Percentiles rank a stretch among this genome's conserved stretches.
These are phyloP conservation scores for Hypoxylon subgilvum DNA, from an alignment of 495 filamentous ascomycete species.

Conservation along the genomic window DNA sequence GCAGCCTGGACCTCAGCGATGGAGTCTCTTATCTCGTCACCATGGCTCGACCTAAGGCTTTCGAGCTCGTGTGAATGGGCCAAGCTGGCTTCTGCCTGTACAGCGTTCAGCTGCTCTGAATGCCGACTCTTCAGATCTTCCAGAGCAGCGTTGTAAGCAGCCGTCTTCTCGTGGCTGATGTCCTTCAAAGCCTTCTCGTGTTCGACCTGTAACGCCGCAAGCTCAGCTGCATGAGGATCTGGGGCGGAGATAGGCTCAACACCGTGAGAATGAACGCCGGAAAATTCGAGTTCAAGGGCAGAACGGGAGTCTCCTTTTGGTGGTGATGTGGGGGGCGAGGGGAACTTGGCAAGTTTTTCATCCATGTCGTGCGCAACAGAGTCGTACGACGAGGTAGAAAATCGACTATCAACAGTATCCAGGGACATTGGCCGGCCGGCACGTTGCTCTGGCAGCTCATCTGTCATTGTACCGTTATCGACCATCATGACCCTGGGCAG, in stretches of 20 bases:
- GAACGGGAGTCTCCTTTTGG: conserved; percentile 20
- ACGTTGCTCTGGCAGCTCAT: conserved; percentile 50
- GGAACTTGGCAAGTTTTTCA: conserved; percentile 54
- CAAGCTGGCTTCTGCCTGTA: conserved; percentile 45
- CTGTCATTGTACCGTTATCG: conserved; percentile 88
- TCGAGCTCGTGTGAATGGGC: conserved; percentile 49
- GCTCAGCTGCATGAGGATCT: conserved; percentile 29
- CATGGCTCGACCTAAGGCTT: conserved; percentile 46
- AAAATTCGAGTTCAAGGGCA: conserved; percentile 39
- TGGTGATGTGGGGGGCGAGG: conserved; percentile 51
- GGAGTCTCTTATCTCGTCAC: conserved; percentile 46
- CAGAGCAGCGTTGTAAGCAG: conserved; percentile 51
- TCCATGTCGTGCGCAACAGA: conserved; percentile 53
- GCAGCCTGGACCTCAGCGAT: conserved; percentile 40
- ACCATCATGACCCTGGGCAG: conserved; percentile 67
- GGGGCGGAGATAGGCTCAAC: conserved; percentile 46
- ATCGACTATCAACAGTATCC: conserved; percentile 41
- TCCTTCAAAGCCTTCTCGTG: conserved; percentile 54
- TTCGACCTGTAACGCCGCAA: conserved; percentile 46
- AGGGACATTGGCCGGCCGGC: conserved; percentile 46
- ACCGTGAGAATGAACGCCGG: conserved; percentile 39
- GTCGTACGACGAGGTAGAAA: conserved; percentile 42
- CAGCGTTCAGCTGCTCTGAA: conserved; percentile 47
- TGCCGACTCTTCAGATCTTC: conserved; percentile 54
- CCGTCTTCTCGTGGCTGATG: conserved; percentile 52